Evolutionary conservation across 2,329 filamentous ascomycete genomes (phyloP), one percentile per base, ranked within the genome.

Genomic region (Pseudogymnoascus sp.): DNA sequence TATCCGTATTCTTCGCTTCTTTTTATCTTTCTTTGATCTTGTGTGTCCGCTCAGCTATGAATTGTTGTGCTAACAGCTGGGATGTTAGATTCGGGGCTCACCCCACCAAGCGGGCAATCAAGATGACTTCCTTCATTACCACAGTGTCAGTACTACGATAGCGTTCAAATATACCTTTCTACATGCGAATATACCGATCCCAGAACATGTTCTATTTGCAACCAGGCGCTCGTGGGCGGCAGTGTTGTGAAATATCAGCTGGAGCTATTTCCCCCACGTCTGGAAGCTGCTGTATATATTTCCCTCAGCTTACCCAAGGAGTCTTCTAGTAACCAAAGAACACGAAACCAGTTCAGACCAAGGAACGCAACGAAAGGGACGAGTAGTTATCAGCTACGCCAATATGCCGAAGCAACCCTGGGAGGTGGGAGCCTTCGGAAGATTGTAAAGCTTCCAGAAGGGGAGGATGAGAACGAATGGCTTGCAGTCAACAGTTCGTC

Each of bases 391-490:
- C 94, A 97, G 76, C 81, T 99, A 68, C 88, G 94, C 75, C 94
- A 99, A 75, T 99, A 97, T 81, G 94, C 94, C 59, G 95, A 99
- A 75, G 94, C 95, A 50, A 99, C 94, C 9, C 81, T 99, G 37
- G 94, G 94, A 35, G 95, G 91, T 68, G 94, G 94, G 57, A 97
- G 92, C 75, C 77, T 99, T 76, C 85, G 91, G 70, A 97, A 99
- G 78, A 91, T 96, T 28, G 94, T 99, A 67, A 96, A 93, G 79
- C 80, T 99, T 64, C 94, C 95, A 12, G 95, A 99, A 72, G 94
- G 95, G 62, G 94, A 99, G 73, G 94, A 99, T 72, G 83, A 95
- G 77, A 96, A 97, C 73, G 94, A 99, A 76, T 99, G 94, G 94
- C 77, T 99, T 64, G 94, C 94, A 28, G 94, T 99, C 69, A 99